Conservation (phyloP, 306 rosid genomes). For the Ochetophila trinervis region DNA sequence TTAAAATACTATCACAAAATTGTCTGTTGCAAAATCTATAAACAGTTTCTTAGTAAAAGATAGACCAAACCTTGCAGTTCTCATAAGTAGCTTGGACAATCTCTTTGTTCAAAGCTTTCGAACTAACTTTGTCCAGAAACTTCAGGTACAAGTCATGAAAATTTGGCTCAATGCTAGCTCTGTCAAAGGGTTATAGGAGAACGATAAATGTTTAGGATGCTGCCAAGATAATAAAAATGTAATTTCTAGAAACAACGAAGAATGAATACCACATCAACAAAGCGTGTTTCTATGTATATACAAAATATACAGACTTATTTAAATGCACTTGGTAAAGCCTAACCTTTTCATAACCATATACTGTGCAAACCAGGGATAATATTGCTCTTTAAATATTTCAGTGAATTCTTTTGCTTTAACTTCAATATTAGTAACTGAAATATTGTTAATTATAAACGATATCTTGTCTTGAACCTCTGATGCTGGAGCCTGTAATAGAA, state of each 20-base stretch:
- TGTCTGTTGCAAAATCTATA: not conserved
- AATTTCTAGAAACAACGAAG: not conserved
- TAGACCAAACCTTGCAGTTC: constrained; percentile 98
- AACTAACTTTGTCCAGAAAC: constrained; percentile 81
- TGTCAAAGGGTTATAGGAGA: constrained; percentile 28
- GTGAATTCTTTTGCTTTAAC: constrained; percentile 69
- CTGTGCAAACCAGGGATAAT: constrained; percentile 95
- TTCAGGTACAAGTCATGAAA: constrained; percentile 93
- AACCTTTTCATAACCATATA: constrained; percentile 99
- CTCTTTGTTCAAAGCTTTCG: constrained; percentile 78
- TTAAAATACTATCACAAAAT: not conserved
- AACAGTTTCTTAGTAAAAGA: not conserved
- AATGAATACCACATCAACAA: not conserved
- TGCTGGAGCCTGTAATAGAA: constrained; percentile 76
- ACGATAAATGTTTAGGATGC: not conserved
- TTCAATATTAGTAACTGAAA: constrained; percentile 70
- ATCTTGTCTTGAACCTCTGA: constrained; percentile 95
- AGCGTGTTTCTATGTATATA: no score
- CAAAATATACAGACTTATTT: not conserved
- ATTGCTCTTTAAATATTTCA: constrained; percentile 78
- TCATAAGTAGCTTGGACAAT: constrained; percentile 87
- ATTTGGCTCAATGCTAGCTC: constrained; percentile 99
- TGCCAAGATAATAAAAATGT: not conserved
- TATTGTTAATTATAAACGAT: constrained; percentile 85
- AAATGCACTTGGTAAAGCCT: not conserved